Evolutionary conservation across 2,329 filamentous ascomycete genomes (phyloP).

Genomic region (Alternaria tenuissima): DNA sequence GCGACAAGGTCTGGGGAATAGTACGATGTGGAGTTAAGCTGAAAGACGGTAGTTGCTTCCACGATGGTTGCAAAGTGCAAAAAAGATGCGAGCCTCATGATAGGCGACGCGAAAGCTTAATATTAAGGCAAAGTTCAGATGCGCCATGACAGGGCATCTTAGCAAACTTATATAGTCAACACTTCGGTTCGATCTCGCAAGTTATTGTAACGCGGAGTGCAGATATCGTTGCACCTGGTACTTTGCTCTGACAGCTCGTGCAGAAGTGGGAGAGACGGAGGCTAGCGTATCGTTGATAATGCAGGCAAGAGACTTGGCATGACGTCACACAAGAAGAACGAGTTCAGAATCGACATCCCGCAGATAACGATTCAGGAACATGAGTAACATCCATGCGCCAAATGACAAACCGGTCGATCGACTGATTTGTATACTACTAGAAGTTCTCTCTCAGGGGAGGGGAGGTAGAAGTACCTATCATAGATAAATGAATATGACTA

Average conservation of each 20-base stretch:
- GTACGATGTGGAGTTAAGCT: slow-evolving; percentile 14
- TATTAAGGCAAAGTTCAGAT: background rate
- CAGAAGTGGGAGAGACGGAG: slow-evolving; percentile 10
- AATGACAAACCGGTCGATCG: background rate
- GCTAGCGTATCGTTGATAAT: slow-evolving; percentile 8
- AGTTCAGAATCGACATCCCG: background rate
- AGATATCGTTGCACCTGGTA: background rate
- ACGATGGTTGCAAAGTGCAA: background rate
- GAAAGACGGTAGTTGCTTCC: slow-evolving; percentile 4
- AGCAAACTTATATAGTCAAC: background rate
- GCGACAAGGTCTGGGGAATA: slow-evolving; percentile 7
- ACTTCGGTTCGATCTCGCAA: background rate
- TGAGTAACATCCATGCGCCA: background rate
- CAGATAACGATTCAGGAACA: slow-evolving; percentile 8
- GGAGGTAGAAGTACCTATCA: slow-evolving; percentile 12
- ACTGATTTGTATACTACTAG: background rate
- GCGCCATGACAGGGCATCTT: background rate
- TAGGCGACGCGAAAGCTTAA: background rate
- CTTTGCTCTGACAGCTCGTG: background rate
- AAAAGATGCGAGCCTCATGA: slow-evolving; percentile 2
- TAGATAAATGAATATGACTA: background rate
- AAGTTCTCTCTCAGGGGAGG: background rate
- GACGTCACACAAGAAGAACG: slow-evolving; percentile 11
- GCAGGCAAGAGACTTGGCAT: slow-evolving; percentile 15
- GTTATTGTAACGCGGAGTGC: background rate